Conservation (phyloP, 768 basidiomycete genomes). For the Leccinum obscurum region DNA sequence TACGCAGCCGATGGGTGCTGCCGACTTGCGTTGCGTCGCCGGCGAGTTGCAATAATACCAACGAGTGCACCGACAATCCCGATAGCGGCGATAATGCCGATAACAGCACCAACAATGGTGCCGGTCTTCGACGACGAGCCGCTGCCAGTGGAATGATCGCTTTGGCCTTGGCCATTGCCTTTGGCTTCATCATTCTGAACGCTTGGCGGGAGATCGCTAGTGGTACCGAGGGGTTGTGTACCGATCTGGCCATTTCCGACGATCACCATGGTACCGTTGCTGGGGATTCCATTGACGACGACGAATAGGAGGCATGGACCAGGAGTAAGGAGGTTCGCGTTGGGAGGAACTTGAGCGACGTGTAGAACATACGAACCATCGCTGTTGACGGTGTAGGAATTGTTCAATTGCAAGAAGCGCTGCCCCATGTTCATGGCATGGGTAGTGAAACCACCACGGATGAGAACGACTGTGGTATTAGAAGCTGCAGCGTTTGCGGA, state of each 20-base stretch:
- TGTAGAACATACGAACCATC: slow-evolving; percentile 80
- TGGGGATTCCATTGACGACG: slow-evolving; percentile 82
- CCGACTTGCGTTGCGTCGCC: slow-evolving; percentile 44
- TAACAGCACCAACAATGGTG: slow-evolving; percentile 28
- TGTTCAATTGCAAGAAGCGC: slow-evolving; percentile 80
- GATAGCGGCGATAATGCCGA: slow-evolving; percentile 33
- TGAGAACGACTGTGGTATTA: slow-evolving; percentile 75
- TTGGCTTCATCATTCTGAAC: slow-evolving; percentile 44
- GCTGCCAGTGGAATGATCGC: slow-evolving; percentile 13
- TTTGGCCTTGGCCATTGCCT: slow-evolving; percentile 30
- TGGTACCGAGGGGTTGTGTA: slow-evolving; percentile 50
- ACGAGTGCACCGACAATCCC: slow-evolving; percentile 31
- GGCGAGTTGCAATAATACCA: slow-evolving; percentile 52
- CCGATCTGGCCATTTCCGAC: slow-evolving; percentile 81
- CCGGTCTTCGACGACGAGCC: slow-evolving; percentile 28
- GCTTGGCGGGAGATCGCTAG: slow-evolving; percentile 33
- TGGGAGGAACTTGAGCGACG: slow-evolving; percentile 80
- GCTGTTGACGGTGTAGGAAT: slow-evolving; percentile 77
- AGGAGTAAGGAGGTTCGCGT: slow-evolving; percentile 84
- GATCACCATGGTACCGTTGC: slow-evolving; percentile 72
- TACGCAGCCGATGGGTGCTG: slow-evolving; percentile 36
- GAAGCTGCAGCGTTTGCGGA: slow-evolving; percentile 66
- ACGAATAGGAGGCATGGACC: slow-evolving; percentile 87
- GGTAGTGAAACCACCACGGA: slow-evolving; percentile 83
- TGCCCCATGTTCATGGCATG: slow-evolving; percentile 92